phyloP scores from a whole-genome alignment of 768 basidiomycete genomes.

The Omphalotus guepiniiformis region DNA sequence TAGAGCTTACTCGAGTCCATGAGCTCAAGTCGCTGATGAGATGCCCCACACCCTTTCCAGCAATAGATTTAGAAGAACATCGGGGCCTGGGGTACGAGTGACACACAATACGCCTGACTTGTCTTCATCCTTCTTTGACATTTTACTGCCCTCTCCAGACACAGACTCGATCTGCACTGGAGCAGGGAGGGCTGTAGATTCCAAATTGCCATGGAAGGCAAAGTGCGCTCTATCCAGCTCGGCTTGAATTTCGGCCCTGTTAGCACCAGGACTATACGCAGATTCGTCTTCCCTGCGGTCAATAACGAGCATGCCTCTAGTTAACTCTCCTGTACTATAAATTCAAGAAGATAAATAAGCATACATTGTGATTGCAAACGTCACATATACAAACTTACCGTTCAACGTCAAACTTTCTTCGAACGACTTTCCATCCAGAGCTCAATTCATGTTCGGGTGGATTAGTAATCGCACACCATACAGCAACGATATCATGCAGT shows the following conservation, averaged over 20 bases:
- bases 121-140: slow-evolving; percentile 4
- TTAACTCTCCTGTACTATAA: slow-evolving; percentile 66
- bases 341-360: too few species aligned
- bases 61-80: slow-evolving; percentile 42
- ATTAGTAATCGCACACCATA: slow-evolving; percentile 82
- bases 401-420: slow-evolving; percentile 64
- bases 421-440: slow-evolving; percentile 52
- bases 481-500: slow-evolving; percentile 84
- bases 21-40: too few species aligned
- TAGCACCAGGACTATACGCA: slow-evolving; percentile 63
- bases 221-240: slow-evolving; percentile 35
- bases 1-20: too few species aligned
- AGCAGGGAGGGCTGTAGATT: slow-evolving; percentile 52
- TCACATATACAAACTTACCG: slow-evolving; percentile 36
- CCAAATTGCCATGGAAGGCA: slow-evolving; percentile 28
- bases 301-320: slow-evolving; percentile 83
- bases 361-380: slow-evolving; percentile 1
- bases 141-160: slow-evolving; percentile 1
- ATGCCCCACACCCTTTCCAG: slow-evolving; percentile 55
- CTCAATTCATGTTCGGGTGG: slow-evolving; percentile 41
- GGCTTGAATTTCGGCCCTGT: slow-evolving; percentile 59
- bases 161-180: slow-evolving; percentile 44
- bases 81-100: slow-evolving; percentile 61
- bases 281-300: slow-evolving; percentile 66
- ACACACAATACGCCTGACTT: slow-evolving; percentile 42